Evolutionary conservation across 768 basidiomycete genomes (phyloP), one percentile per base, ranked within the genome.

Genomic region (Leccinum imitatum): DNA sequence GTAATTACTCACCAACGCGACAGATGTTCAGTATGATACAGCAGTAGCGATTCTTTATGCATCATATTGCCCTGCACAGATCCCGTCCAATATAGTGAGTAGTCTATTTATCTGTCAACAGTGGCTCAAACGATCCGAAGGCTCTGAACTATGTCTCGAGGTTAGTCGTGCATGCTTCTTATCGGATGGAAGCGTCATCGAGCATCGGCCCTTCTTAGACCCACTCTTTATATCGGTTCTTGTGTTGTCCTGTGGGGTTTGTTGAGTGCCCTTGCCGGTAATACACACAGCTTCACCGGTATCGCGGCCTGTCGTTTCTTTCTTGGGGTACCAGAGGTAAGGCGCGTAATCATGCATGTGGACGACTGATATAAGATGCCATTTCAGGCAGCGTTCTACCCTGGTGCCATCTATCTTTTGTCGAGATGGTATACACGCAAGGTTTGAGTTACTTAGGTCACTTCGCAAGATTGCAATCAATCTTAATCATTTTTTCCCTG

Each of bases 11-110:
- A 50, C 9, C 25, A 23, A 30, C 13, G 13, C n/a, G 25, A 50
- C 25, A 50, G 50, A 50, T 50, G 50, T 50, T 50, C 50, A 50
- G 50, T 50, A 50, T 50, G 50, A 30, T 30, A 50, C 50, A 27
- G 50, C 50, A 10, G 25, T 50, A 17, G 50, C 50, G 8, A 50
- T 50, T n/a, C 50, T 50, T 30, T 50, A 50, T 50, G 50, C 50
- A 27, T 50, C 50, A 50, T 50, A 50, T 50, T 50, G 50, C 17
- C 50, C 50, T 8, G 50, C 50, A 30, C 50, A 50, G 25, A 50
- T 50, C 21, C 50, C 50, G 15, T 50, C 50, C 25, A 50, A 50
- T 30, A 50, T 50, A 27, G 50, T 50, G 21, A 50, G 25, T 10
- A 50, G 50, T 30, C 50, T 50, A 27, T 11, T 10, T 30, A 27